These are phyloP conservation scores for Fusarium papillatum DNA, from an alignment of 2,329 filamentous ascomycete species.

Conservation along the genomic window DNA sequence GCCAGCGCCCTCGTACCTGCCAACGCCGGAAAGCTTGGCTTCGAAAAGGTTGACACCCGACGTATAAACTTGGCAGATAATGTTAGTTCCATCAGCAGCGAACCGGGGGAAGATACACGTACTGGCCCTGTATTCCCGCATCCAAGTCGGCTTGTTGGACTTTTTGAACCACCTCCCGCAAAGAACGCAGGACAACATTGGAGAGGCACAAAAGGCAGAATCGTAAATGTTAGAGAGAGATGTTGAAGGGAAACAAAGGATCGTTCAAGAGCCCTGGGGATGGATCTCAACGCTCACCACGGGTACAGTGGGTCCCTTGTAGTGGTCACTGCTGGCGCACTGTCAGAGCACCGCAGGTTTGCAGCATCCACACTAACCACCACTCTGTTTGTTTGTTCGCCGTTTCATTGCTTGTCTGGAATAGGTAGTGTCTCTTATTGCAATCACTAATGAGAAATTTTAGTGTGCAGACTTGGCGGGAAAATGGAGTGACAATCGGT, in stretches of 20 bases:
- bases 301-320: not conserved
- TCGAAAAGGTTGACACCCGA: not conserved
- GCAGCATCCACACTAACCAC: not conserved
- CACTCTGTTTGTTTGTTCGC: not conserved
- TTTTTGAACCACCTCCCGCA: not conserved
- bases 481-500: not conserved
- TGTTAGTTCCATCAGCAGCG: not conserved
- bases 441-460: not conserved
- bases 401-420: not conserved
- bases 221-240: not conserved
- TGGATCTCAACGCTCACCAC: not conserved
- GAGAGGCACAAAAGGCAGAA: not conserved
- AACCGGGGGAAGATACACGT: not conserved
- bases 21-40: not conserved
- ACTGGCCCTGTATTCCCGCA: not conserved
- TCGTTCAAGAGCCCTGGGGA: not conserved
- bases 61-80: not conserved
- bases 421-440: not conserved
- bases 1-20: not conserved
- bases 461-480: not conserved
- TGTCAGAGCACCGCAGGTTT: not conserved
- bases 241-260: not conserved
- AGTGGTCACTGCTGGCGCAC: not conserved
- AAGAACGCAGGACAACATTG: not conserved
- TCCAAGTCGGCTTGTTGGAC: not conserved